These are phyloP conservation scores for Penicillium subrubescens DNA, from an alignment of 495 filamentous ascomycete species.

Conservation along the genomic window DNA sequence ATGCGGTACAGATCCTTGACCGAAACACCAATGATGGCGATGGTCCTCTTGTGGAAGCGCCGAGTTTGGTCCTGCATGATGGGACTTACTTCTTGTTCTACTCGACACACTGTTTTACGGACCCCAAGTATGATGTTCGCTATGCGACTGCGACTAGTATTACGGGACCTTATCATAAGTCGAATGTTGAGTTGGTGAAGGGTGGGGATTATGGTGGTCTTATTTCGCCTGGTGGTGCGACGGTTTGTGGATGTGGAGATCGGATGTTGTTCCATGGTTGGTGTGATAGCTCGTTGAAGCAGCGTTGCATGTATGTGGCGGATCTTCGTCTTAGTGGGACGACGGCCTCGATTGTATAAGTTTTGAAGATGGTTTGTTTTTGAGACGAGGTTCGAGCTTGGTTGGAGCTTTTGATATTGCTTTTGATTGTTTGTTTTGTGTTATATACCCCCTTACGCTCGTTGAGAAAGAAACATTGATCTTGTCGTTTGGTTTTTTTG, in stretches of 20 bases:
- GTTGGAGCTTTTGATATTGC: not conserved
- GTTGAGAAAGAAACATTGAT: not conserved
- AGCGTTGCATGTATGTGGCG: constrained; percentile 37
- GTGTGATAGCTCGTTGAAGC: constrained; percentile 35
- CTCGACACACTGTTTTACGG: constrained; percentile 59
- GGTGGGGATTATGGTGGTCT: constrained; percentile 41
- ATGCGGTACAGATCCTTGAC: constrained; percentile 56
- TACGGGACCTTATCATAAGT: constrained; percentile 50
- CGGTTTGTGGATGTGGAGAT: constrained; percentile 44
- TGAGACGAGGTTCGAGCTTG: not conserved
- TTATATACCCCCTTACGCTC: constrained; percentile 3
- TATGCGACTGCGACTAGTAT: constrained; percentile 53
- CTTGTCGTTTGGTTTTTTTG: not conserved
- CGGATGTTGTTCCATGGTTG: constrained; percentile 56
- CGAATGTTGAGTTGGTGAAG: constrained; percentile 36
- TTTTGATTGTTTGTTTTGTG: not conserved
- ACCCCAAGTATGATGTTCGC: constrained; percentile 54
- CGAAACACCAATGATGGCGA: constrained; percentile 49
- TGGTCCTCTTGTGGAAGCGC: constrained; percentile 65
- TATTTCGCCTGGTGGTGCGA: constrained; percentile 57
- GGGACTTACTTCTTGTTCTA: constrained; percentile 63
- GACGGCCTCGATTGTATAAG: constrained; percentile 28
- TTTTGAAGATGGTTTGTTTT: not conserved
- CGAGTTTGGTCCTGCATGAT: constrained; percentile 47
- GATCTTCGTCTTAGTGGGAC: constrained; percentile 32